phyloP scores from a whole-genome alignment of 257 asterid species.

The Plantago major region DNA sequence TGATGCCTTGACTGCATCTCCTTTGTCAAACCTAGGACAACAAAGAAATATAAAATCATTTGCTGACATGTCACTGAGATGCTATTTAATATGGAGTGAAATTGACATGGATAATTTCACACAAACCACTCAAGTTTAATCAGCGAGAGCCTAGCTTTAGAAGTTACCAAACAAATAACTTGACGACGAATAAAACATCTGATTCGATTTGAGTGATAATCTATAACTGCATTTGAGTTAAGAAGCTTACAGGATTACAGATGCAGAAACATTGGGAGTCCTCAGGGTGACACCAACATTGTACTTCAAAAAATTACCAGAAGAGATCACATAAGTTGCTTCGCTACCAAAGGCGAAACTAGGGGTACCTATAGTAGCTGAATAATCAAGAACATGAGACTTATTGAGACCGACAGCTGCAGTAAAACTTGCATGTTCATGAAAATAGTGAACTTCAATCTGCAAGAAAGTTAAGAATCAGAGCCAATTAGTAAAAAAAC shows the following conservation, averaged over 20 bases:
- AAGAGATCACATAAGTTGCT: slow-evolving; percentile 71
- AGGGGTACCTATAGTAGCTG: slow-evolving; percentile 75
- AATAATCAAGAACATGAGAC: slow-evolving; percentile 59
- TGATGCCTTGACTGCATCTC: slow-evolving; percentile 67
- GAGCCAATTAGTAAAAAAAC: no score
- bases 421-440: slow-evolving; percentile 72
- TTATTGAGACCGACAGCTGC: slow-evolving; percentile 65
- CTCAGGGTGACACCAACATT: slow-evolving; percentile 74
- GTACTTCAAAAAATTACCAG: slow-evolving; percentile 63
- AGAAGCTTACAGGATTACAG: slow-evolving; percentile 56
- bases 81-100: not conserved
- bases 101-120: no score
- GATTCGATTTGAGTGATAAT: no score
- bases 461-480: slow-evolving; percentile 21
- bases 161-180: no score
- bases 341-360: slow-evolving; percentile 84
- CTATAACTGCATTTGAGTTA: no score
- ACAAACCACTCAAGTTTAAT: no score
- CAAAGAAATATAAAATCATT: not conserved
- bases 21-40: slow-evolving; percentile 59
- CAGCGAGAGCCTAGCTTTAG: no score
- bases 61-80: not conserved
- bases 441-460: slow-evolving; percentile 79
- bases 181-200: no score
- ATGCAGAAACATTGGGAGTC: slow-evolving; percentile 68